These are phyloP conservation scores for Erysimum pusillum DNA, from an alignment of 441 rosid genomes.

Conservation along the genomic window DNA sequence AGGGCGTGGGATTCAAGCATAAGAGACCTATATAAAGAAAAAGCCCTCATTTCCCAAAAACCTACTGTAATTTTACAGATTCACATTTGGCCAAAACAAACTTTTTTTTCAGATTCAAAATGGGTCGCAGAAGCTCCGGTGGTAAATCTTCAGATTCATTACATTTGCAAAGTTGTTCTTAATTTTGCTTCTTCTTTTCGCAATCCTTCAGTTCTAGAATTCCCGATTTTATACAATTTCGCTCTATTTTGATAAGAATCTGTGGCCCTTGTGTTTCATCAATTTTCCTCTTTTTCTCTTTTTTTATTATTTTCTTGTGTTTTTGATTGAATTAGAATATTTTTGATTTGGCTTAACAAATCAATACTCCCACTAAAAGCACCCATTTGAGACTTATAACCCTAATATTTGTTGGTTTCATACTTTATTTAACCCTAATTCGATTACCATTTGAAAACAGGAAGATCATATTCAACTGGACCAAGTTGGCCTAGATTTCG, in stretches of 20 bases:
- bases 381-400: not conserved
- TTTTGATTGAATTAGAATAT: not conserved
- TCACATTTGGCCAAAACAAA: too few relatives aligned
- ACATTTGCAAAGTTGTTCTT: not conserved
- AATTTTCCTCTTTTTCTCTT: not conserved
- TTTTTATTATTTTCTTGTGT: not conserved
- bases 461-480: conserved; percentile 27
- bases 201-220: conserved; percentile 12
- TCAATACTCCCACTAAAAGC: not conserved
- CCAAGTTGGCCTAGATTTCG: not conserved
- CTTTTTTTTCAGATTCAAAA: not conserved
- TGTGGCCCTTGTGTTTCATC: not conserved
- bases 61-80: not conserved
- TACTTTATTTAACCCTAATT: not conserved
- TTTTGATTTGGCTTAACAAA: not conserved
- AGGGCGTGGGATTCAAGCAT: conserved; percentile 14
- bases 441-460: conserved; percentile 12
- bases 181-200: not conserved
- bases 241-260: not conserved
- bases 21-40: conserved; percentile 11
- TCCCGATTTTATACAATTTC: not conserved
- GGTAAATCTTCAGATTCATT: conserved; percentile 4
- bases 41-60: not conserved
- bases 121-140: conserved; percentile 29
- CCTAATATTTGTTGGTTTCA: not conserved